Base-by-base conservation (phyloP, 345 rosid genomes). In the Aurinia saxatilis region DNA sequence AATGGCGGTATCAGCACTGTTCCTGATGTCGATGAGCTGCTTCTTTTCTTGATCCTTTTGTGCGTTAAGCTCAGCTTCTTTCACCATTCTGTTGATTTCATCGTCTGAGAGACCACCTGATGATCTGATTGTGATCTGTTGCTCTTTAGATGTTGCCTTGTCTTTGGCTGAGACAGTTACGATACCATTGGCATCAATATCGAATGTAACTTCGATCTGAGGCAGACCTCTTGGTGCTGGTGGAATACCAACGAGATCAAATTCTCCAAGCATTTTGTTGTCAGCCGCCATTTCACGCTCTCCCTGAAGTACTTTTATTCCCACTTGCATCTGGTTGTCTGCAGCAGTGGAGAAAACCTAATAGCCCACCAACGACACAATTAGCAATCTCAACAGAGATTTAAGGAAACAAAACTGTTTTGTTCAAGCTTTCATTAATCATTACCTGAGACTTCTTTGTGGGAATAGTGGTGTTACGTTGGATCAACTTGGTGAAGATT, bases 391-490 rank as follows among this genome's bases (percentile, higher is more conserved):
- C n/a, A 47, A 36, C 4, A 36, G 8, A 25, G n/a, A 11, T 35
- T 17, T 3, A 47, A 5, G n/a, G 25, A 56, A 3, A 4, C 44
- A 5, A n/a, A 31, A 16, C 63, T 29, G 15, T 57, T 3, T 23
- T n/a, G 39, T 16, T 17, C 46, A 58, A 50, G 48, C 11, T 50
- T 30, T n/a, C n/a, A n/a, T n/a, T n/a, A n/a, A n/a, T n/a, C 23
- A 49, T 41, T n/a, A 81, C 86, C 82, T 79, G 80, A 48, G 77
- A 63, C 63, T 82, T 79, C 82, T 77, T 79, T 7, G 86, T 82
- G 12, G 86, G 86, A 38, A 82, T 82, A 6, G 86, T 77, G 21
- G 84, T 82, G 63, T 82, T 82, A 29, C 84, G 56, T 53, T 66
- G 65, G 40, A 81, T 79, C 70, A 81, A 66, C 25, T 71, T 59